Conservation (phyloP, 805 yeast genomes). For the Candida parachauliodes region DNA sequence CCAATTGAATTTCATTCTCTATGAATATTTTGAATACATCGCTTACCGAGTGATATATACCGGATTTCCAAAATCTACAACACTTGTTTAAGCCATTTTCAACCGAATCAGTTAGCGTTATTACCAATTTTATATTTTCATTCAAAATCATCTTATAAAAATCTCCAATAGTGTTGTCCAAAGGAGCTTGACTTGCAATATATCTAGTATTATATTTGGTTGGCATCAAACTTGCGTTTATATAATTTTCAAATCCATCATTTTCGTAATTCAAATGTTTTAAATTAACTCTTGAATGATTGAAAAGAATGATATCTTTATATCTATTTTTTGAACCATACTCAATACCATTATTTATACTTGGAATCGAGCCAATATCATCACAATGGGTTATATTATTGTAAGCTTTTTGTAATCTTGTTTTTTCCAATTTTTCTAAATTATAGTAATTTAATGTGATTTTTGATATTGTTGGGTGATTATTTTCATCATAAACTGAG, state of each 20-base stretch:
- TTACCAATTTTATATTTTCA: slow-evolving; percentile 59
- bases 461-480: slow-evolving; percentile 4
- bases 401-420: slow-evolving; percentile 48
- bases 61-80: slow-evolving; percentile 69
- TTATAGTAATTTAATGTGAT: slow-evolving; percentile 46
- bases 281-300: slow-evolving; percentile 75
- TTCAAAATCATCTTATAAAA: slow-evolving; percentile 78
- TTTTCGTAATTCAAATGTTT: slow-evolving; percentile 13
- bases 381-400: not conserved
- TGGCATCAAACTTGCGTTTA: slow-evolving; percentile 75
- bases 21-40: slow-evolving; percentile 23
- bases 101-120: slow-evolving; percentile 70
- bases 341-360: slow-evolving; percentile 74
- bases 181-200: slow-evolving; percentile 91
- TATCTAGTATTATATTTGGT: slow-evolving; percentile 15
- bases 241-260: slow-evolving; percentile 49
- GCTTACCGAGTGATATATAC: slow-evolving; percentile 39
- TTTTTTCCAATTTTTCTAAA: slow-evolving; percentile 68
- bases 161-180: slow-evolving; percentile 67
- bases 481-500: slow-evolving; percentile 10
- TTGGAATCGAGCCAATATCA: slow-evolving; percentile 24
- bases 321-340: slow-evolving; percentile 79
- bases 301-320: slow-evolving; percentile 84
- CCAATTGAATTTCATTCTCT: slow-evolving; percentile 17
- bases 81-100: slow-evolving; percentile 84